phyloP scores from a whole-genome alignment of 768 basidiomycete genomes.

The Calvatia gigantea region DNA sequence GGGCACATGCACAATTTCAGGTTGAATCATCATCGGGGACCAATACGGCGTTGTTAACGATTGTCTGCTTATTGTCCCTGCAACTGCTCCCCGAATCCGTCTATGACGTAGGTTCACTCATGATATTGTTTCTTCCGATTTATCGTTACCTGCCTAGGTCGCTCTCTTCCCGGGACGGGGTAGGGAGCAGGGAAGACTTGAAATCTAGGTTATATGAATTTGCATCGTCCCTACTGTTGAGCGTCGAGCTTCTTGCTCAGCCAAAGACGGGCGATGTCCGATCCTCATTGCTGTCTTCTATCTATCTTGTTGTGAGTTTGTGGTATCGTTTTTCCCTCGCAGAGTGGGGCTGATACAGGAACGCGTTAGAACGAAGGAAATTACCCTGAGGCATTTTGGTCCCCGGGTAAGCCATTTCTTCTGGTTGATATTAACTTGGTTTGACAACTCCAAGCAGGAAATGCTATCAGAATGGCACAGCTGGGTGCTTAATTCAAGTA shows the following conservation, averaged over 20 bases:
- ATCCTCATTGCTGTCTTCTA: slow-evolving; percentile 13
- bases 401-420: neutral
- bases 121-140: neutral
- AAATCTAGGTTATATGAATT: slow-evolving; percentile 16
- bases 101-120: slow-evolving; percentile 13
- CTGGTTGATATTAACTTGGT: neutral
- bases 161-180: slow-evolving; percentile 11
- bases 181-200: slow-evolving; percentile 14
- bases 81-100: slow-evolving; percentile 17
- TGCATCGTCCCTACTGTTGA: slow-evolving; percentile 11
- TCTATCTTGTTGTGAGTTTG: slow-evolving; percentile 11
- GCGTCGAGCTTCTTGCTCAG: neutral
- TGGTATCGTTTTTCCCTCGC: neutral
- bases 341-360: neutral
- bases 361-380: slow-evolving; percentile 16
- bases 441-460: neutral
- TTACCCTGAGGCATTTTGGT: neutral
- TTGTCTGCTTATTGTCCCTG: slow-evolving; percentile 15
- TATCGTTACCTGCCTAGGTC: slow-evolving; percentile 1
- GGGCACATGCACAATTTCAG: slow-evolving; percentile 1
- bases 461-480: slow-evolving; percentile 19
- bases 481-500: slow-evolving; percentile 6
- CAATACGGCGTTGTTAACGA: slow-evolving; percentile 15
- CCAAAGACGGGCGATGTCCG: slow-evolving; percentile 15
- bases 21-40: slow-evolving; percentile 9